These are phyloP conservation scores for Nidularia pulvinata DNA, from an alignment of 768 basidiomycete genomes.

Conservation along the genomic window DNA sequence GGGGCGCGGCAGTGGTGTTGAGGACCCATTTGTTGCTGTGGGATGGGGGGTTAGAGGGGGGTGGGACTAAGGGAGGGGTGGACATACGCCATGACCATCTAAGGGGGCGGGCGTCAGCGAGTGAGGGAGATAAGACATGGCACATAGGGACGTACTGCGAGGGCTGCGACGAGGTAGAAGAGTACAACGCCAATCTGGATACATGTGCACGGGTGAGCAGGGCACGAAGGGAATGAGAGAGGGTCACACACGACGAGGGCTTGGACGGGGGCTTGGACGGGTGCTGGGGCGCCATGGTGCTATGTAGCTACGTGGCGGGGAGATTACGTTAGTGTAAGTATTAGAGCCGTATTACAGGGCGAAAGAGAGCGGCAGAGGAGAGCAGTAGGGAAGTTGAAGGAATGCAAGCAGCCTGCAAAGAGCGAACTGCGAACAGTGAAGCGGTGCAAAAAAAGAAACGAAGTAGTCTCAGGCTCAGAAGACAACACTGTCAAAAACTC, in stretches of 20 bases:
- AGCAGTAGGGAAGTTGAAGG: no score
- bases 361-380: no score
- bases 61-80: background rate
- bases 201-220: background rate
- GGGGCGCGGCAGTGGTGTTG: conserved; percentile 66
- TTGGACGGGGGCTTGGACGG: conserved; percentile 29
- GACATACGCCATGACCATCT: conserved; percentile 91
- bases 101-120: conserved; percentile 3
- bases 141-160: conserved; percentile 63
- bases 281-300: background rate
- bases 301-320: no score
- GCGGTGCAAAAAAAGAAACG: no score
- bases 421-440: no score
- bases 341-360: no score
- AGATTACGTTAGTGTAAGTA: no score
- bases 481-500: no score
- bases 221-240: background rate
- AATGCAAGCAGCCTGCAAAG: no score
- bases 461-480: no score
- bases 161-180: conserved; percentile 89
- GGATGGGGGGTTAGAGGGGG: conserved; percentile 6
- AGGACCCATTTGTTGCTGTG: conserved; percentile 91
- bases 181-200: conserved; percentile 68
- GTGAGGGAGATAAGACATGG: background rate
- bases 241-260: conserved; percentile 39